Percentiles rank a stretch among this genome's conserved stretches.
Evolutionary conservation across 1,284 basidiomycete genomes (phyloP).

Genomic region (Xerocomus amazonicus): DNA sequence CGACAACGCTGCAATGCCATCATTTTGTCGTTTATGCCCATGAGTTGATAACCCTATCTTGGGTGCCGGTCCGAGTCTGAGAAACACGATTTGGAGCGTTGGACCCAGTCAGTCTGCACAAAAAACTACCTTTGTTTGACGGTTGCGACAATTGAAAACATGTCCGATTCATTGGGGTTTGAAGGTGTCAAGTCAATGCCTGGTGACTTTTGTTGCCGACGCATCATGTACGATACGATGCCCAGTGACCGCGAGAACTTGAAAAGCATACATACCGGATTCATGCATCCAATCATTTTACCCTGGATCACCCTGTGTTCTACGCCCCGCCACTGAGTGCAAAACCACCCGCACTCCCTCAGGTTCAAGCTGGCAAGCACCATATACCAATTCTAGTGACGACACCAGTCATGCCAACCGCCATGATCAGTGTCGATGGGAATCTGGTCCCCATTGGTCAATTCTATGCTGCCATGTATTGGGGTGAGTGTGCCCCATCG

Average conservation of each 20-base stretch:
- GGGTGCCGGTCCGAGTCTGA: not conserved
- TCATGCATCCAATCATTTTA: not conserved
- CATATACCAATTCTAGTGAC: not conserved
- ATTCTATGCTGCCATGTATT: constrained; percentile 21
- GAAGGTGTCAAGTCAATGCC: too few species aligned
- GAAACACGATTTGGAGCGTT: not conserved
- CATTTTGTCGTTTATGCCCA: not conserved
- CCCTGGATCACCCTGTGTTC: not conserved
- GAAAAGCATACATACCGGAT: not conserved
- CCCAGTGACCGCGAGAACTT: not conserved
- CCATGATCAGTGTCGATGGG: constrained; percentile 4
- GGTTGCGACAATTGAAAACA: too few species aligned
- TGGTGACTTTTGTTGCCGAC: not conserved
- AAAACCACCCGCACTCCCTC: not conserved
- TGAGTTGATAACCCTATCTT: not conserved
- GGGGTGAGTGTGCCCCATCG: constrained; percentile 11
- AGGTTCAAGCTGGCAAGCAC: not conserved
- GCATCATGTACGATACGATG: not conserved
- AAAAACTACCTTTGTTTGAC: too few species aligned
- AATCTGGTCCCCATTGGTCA: constrained; percentile 2
- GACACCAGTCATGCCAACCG: constrained; percentile 6
- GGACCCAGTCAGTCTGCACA: too few species aligned
- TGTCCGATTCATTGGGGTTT: too few species aligned
- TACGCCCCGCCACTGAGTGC: not conserved
- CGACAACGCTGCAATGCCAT: not conserved